Conservation (phyloP, 2,329 filamentous ascomycete genomes). For the Sporothrix dimorphospora region DNA sequence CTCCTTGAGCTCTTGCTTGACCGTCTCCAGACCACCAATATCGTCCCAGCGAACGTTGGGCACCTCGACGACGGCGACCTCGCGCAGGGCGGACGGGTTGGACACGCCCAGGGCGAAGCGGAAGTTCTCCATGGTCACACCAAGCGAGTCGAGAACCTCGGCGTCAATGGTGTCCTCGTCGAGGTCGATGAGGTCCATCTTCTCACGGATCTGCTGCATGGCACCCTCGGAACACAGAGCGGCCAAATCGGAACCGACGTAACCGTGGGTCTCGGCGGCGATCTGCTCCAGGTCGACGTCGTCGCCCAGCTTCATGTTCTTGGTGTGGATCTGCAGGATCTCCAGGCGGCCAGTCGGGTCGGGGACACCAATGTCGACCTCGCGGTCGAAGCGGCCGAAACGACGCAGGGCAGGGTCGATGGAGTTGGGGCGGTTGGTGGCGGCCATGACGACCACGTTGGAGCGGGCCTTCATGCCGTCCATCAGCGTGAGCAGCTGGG, state of each 20-base stretch:
- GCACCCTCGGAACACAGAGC: conserved; percentile 98
- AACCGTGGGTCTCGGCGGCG: conserved; percentile 96
- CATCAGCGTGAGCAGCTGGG: conserved; percentile 94
- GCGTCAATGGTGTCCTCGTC: conserved; percentile 99
- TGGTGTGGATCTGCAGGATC: conserved; percentile 99
- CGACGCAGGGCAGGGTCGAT: conserved; percentile 97
- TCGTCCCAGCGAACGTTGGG: conserved; percentile 99
- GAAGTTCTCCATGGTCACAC: conserved; percentile 99
- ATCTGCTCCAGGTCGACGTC: conserved; percentile 97
- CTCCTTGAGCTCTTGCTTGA: conserved; percentile 99
- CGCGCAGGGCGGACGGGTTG: conserved; percentile 97
- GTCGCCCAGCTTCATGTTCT: conserved; percentile 99
- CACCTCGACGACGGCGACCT: conserved; percentile 98
- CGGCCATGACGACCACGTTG: conserved; percentile 98
- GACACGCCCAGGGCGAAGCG: conserved; percentile 96
- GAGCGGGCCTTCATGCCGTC: conserved; percentile 99
- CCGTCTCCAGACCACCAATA: conserved; percentile 94
- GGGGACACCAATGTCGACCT: conserved; percentile 97
- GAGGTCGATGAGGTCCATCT: conserved; percentile 99
- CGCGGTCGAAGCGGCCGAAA: conserved; percentile 98
- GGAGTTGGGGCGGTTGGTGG: conserved; percentile 97
- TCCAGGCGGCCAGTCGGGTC: conserved; percentile 98
- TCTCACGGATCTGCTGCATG: conserved; percentile 99
- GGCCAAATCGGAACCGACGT: conserved; percentile 97
- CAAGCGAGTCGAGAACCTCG: conserved; percentile 95